Percentiles rank a stretch among this genome's conserved stretches.
Evolutionary conservation across 2,329 filamentous ascomycete species (phyloP).

Genomic region (Onygenales sp.): DNA sequence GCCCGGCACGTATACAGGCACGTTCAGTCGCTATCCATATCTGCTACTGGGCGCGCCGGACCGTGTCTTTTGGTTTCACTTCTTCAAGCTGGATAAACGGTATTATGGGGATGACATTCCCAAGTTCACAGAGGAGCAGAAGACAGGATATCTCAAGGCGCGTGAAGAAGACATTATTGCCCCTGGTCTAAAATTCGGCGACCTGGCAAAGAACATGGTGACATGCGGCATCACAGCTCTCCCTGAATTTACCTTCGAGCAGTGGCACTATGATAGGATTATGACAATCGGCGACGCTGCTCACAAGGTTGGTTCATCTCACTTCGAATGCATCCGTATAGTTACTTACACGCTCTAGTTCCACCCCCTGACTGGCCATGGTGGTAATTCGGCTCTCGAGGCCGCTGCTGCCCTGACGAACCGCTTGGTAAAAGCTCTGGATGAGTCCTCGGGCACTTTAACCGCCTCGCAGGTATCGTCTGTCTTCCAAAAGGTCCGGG

Average conservation of each 20-base stretch:
- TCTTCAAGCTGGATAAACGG: background rate
- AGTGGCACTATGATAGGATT: constrained; percentile 32
- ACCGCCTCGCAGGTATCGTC: background rate
- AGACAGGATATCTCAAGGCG: background rate
- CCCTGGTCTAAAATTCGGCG: constrained; percentile 16
- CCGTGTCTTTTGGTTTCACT: background rate
- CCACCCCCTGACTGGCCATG: constrained; percentile 11
- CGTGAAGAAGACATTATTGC: background rate
- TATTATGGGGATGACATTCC: background rate
- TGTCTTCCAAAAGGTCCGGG: background rate
- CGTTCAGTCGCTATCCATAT: background rate
- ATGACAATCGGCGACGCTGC: constrained; percentile 34
- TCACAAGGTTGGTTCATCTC: constrained; percentile 26
- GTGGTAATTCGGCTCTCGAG: constrained; percentile 15
- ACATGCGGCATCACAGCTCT: constrained; percentile 19
- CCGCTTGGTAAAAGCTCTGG: background rate
- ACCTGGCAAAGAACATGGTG: constrained; percentile 22
- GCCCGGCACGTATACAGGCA: background rate
- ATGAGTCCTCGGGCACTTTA: background rate
- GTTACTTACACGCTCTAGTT: background rate
- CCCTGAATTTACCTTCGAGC: constrained; percentile 29
- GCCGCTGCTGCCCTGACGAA: constrained; percentile 8
- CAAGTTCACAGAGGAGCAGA: background rate
- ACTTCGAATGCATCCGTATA: background rate
- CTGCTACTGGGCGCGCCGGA: background rate